Conservation (phyloP, 306 rosid species). For the Psophocarpus tetragonolobus region DNA sequence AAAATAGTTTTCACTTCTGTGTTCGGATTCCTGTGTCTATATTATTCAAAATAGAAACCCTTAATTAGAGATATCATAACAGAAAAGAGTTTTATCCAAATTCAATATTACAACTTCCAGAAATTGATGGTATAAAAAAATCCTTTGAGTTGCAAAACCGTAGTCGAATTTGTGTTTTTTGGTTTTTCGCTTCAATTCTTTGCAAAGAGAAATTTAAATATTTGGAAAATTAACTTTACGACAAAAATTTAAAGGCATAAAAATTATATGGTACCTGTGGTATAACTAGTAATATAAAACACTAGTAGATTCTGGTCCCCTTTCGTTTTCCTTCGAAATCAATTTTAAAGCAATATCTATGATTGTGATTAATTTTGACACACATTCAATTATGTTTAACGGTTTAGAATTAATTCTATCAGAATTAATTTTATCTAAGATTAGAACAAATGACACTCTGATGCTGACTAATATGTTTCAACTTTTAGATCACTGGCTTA, state of each 20-base stretch:
- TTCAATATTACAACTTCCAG: neutral
- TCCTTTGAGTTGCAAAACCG: neutral
- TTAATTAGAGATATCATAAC: too few species aligned
- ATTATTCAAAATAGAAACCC: neutral
- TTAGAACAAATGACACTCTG: neutral
- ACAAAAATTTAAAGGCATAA: neutral
- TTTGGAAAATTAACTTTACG: neutral
- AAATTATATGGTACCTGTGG: neutral
- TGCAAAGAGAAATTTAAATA: neutral
- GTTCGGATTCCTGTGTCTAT: neutral
- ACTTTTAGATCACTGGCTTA: constrained; percentile 69
- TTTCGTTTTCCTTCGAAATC: neutral
- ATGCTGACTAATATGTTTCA: constrained; percentile 6
- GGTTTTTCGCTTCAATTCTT: neutral
- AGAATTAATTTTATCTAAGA: neutral
- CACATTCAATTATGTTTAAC: neutral
- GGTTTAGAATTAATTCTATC: neutral
- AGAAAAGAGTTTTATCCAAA: neutral
- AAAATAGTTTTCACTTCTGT: constrained; percentile 11
- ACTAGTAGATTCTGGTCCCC: neutral
- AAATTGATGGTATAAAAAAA: neutral
- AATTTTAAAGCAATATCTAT: neutral
- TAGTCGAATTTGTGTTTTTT: neutral
- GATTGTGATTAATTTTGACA: neutral
- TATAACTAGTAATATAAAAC: neutral